These are phyloP conservation scores for Daldinia decipiens DNA, from an alignment of 495 filamentous ascomycete species.

Conservation along the genomic window DNA sequence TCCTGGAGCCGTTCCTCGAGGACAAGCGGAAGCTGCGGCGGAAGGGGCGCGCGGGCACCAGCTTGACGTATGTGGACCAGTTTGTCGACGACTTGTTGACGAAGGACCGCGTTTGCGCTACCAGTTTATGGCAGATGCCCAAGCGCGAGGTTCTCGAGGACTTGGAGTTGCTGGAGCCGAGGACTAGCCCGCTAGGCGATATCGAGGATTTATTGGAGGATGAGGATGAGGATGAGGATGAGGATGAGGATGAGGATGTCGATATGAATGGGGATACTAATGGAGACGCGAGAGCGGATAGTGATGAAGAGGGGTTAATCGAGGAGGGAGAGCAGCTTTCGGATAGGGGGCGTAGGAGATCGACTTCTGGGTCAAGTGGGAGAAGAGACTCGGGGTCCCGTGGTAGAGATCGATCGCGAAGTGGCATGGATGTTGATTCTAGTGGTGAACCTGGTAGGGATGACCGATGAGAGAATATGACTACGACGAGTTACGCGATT, in stretches of 20 bases:
- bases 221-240: constrained; percentile 65
- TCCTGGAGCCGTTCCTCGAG: constrained; percentile 82
- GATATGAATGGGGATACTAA: constrained; percentile 47
- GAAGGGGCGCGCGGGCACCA: constrained; percentile 74
- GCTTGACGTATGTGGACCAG: constrained; percentile 85
- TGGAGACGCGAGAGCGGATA: constrained; percentile 35
- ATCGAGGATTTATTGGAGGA: constrained; percentile 82
- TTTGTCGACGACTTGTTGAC: constrained; percentile 93
- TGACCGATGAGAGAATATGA: constrained; percentile 19
- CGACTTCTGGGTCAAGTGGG: constrained; percentile 41
- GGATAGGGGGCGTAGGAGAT: constrained; percentile 37
- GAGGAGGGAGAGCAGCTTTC: constrained; percentile 13
- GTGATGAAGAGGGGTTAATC: constrained; percentile 41
- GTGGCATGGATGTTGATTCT: constrained; percentile 53
- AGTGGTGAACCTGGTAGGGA: constrained; percentile 30
- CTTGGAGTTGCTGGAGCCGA: constrained; percentile 83
- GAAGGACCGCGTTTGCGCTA: constrained; percentile 90
- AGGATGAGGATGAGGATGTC: constrained; percentile 63
- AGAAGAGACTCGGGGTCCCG: constrained; percentile 31
- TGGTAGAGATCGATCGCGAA: constrained; percentile 36
- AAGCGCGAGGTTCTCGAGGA: constrained; percentile 87
- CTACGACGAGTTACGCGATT: background rate
- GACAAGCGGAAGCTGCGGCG: constrained; percentile 86
- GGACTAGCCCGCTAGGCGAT: constrained; percentile 86
- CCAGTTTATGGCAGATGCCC: constrained; percentile 92